Evolutionary conservation across 805 yeast genomes (phyloP), one percentile per base, ranked within the genome.

Genomic region (Myxozyma geophila): DNA sequence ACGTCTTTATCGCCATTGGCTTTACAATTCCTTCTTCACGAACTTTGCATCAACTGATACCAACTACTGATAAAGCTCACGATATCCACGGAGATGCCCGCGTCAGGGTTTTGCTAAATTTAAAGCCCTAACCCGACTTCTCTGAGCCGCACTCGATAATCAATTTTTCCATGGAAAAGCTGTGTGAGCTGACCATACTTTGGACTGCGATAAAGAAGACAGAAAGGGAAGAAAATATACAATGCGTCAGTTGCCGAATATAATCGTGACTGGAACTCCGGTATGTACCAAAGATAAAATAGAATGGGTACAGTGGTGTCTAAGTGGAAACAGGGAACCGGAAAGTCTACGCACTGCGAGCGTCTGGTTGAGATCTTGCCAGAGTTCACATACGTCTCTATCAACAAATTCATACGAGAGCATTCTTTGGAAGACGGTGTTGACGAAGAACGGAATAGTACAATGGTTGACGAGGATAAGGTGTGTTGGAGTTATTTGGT

Each of bases 221-320:
- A 35, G 28, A 6, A 19, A 50, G 12, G 8, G 15, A 15, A 35
- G 12, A 50, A 5, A 17, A 40, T 7, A 23, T 10, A 6, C 15
- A 7, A 64, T 60, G 68, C 36, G 71, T 40, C 49, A 33, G 10
- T 47, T 62, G 39, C 73, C 97, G 8, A 95, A 95, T 75, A 86
- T 95, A 48, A 84, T 95, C 46, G 83, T 95, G 53, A 95, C 98
- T 1, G 99, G 99, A 3, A 93, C 98, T 2, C 99, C 99, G 28
- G 93, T 64, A 77, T 73, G 71, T 73, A 74, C 13, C n/a, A 2
- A 71, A 73, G 17, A 23, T 33, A 12, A 8, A 1, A 1, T 2
- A 8, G 9, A n/a, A 15, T 28, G 4, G 23, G 19, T 33, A 5
- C 1, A 9, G 47, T 15, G 5, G 17, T 23, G 13, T 47, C 73